Base-by-base conservation (phyloP, 2,329 filamentous ascomycete species). In the Xylariaceae sp. region DNA sequence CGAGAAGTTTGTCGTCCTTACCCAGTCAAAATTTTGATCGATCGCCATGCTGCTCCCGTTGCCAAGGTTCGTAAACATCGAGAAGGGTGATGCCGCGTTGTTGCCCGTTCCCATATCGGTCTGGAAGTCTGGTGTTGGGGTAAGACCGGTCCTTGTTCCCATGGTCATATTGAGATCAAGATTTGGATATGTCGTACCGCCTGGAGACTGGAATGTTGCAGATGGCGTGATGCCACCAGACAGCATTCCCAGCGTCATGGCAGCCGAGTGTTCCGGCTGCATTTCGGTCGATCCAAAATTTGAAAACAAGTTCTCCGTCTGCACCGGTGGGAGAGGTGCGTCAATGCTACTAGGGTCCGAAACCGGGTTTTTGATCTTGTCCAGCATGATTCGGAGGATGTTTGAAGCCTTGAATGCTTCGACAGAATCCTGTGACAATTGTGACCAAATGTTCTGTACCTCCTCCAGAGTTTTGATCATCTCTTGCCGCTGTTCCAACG, bases 331-430 rank as follows among this genome's bases (percentile, higher is more conserved):
- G 9, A 38, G 34, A 13, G 34, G 43, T 18, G 45, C 43, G 38
- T 55, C 56, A 18, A 57, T 52, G 31, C 50, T 51, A 28, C 22
- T 31, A n/a, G 60, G 54, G 10, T 55, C 34, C 10, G 58, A 53
- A 18, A 68, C 69, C 10, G 79, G 75, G 50, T 72, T 74, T 62
- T 80, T 86, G 48, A 97, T 78, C 69, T 94, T 94, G 31, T 84
- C 79, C 42, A 97, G 73, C 82, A 97, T 91, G 47, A 97, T 84
- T 18, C 84, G 85, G n/a, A 97, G 75, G 19, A 93, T 80, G 40
- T 83, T 84, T 39, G 84, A 84, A 1, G 90, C 93, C 72, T 97
- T 97, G 73, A 86, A 92, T 0, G 92, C 90, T 60, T 97, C 93
- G 73, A 97, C 87, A 1, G 88, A 94, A 19, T 84, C 78, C 49